phyloP scores from a whole-genome alignment of 2,329 filamentous ascomycete genomes.

The Akanthomyces lecanii region DNA sequence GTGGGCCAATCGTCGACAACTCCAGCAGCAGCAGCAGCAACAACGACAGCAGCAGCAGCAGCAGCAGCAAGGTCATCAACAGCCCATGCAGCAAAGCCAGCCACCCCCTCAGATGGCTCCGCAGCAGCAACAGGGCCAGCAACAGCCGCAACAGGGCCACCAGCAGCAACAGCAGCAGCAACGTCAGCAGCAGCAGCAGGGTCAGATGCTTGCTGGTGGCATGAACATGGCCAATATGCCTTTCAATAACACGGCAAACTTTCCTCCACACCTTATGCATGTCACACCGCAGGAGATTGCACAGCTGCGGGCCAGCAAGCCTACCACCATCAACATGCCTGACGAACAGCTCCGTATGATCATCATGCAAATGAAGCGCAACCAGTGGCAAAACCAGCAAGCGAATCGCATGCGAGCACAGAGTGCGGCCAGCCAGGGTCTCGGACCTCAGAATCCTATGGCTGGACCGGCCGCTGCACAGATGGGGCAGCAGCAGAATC shows the following conservation, averaged over 20 bases:
- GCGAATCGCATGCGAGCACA: conserved; percentile 26
- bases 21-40: conserved; percentile 24
- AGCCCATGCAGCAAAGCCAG: conserved; percentile 21
- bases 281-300: conserved; percentile 32
- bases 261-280: conserved; percentile 31
- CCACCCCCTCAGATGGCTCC: conserved; percentile 16
- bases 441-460: conserved; percentile 20
- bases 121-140: conserved; percentile 20
- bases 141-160: conserved; percentile 18
- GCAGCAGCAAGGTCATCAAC: conserved; percentile 21
- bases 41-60: conserved; percentile 20
- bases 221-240: conserved; percentile 22
- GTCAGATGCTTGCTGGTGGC: conserved; percentile 17
- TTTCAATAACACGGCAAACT: conserved; percentile 21
- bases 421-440: conserved; percentile 19
- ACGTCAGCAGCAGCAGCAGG: conserved; percentile 23
- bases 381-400: conserved; percentile 28
- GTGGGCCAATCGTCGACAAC: conserved; percentile 15
- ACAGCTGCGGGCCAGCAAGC: conserved; percentile 26
- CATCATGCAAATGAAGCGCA: conserved; percentile 32
- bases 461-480: conserved; percentile 18
- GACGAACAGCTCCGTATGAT: conserved; percentile 33
- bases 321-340: conserved; percentile 25
- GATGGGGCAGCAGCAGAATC: conserved; percentile 19
- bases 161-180: conserved; percentile 23